Base-by-base conservation (phyloP, 2,329 filamentous ascomycete species). In the Allantophomopsis cytisporea region DNA sequence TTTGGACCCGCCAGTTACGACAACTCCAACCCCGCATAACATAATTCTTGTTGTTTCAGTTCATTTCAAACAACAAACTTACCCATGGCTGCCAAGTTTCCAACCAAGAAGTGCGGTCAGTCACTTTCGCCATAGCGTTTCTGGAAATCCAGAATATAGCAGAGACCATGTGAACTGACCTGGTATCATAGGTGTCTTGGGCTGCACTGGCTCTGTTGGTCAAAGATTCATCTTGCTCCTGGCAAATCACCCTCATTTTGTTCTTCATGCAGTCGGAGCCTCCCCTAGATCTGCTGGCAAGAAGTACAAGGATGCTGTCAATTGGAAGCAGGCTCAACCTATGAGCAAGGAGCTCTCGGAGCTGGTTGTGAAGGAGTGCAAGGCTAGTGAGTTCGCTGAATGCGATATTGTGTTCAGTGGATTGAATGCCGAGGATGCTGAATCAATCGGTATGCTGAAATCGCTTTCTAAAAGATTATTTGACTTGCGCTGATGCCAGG, bases 331-430 rank as follows among this genome's bases (percentile, higher is more conserved):
- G 65, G 73, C 83, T 8, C 66, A 75, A 41, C 83, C 86, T 40
- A 93, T 95, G 73, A 80, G 80, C 34, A 68, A 78, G 46, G 69
- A 69, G 46, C 64, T 94, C 42, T 85, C 76, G 48, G 80, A 88
- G 47, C 69, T 96, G 51, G 72, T 94, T 5, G 83, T 96, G 41
- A 81, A 85, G 56, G 80, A 85, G 56, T 96, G 91, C 67, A 80
- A 67, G 54, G 76, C 91, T 1, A 74, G 77, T 50, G 75, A 89
- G 52, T 96, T 95, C 59, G 63, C 69, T 44, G 88, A 94, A 58
- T 95, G 91, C 61, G 89, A 96, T 51, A 68, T 98, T 47, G 77
- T 96, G 44, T 96, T 96, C 61, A 89, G 82, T 45, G 91, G 91
- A 3, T 68, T 96, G 45, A 89, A 96, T 64, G 81, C 85, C 47